Evolutionary conservation across 331 rosid genomes (phyloP), one percentile per base, ranked within the genome.

Genomic region (Arachis monticola): DNA sequence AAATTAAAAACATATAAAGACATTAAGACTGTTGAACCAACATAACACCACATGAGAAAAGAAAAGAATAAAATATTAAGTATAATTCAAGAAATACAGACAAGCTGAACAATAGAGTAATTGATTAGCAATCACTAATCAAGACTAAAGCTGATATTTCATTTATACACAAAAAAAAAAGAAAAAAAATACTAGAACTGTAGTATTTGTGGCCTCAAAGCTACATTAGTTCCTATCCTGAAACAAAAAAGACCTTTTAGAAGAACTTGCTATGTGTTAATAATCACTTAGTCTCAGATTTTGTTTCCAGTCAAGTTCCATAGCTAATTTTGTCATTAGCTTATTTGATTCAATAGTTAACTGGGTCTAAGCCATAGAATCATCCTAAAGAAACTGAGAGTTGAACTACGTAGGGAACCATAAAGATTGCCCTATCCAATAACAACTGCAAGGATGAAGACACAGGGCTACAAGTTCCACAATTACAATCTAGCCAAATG

Each of bases 181-280:
- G 0, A 17, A 17, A 17, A 17, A 17, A 44, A 27, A 60, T 55
- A 77, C 10, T 12, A 60, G 46, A 79, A 67, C 35, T 27, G 53
- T 7, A 80, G 60, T 41, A 73, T 52, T 79, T 58, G 69, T 42
- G 38, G 60, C 35, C 72, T 70, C 60, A 74, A 60, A 51, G 59
- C 46, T 42, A 55, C 40, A 5, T 30, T 3, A 42, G 56, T 73
- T 73, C 14, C 70, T 40, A 58, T 38, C 69, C 10, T 72, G 48
- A 56, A 65, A 47, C 67, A 72, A 22, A 44, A 73, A 48, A 74
- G 40, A 50, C 64, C 40, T 38, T 50, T 47, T 52, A 64, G 60
- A 65, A 47, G 73, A 73, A 47, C 46, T 50, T 41, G 40, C n/a
- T 72, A 13, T 42, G 61, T 58, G 56, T 72, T 72, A 38, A 35